phyloP scores from a whole-genome alignment of 78 protist species.

The Dictyostelium discoideum region dicty_2.7 NC_007088.5:4759001-4759500 shows the following conservation, averaged over 20 bases:
- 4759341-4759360: background rate
- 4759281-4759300: background rate
- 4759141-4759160: slow-evolving; percentile 74
- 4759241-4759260: slow-evolving; percentile 31
- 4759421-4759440: slow-evolving; percentile 32
- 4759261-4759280: slow-evolving; percentile 33
- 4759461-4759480: slow-evolving; percentile 38
- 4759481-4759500: background rate
- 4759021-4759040: slow-evolving; percentile 54
- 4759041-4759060: slow-evolving; percentile 64
- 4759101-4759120: slow-evolving; percentile 65
- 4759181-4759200: slow-evolving; percentile 18
- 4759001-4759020: slow-evolving; percentile 56
- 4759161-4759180: slow-evolving; percentile 70
- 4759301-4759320: slow-evolving; percentile 9
- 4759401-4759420: slow-evolving; percentile 45
- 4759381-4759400: background rate
- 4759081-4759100: slow-evolving; percentile 81
- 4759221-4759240: slow-evolving; percentile 53
- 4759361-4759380: background rate
- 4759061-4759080: slow-evolving; percentile 74
- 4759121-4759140: slow-evolving; percentile 67
- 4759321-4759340: background rate
- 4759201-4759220: slow-evolving; percentile 57
- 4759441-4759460: slow-evolving; percentile 49